Conservation (phyloP, 129 eudicot genomes). For the Tanacetum coccineum region DNA sequence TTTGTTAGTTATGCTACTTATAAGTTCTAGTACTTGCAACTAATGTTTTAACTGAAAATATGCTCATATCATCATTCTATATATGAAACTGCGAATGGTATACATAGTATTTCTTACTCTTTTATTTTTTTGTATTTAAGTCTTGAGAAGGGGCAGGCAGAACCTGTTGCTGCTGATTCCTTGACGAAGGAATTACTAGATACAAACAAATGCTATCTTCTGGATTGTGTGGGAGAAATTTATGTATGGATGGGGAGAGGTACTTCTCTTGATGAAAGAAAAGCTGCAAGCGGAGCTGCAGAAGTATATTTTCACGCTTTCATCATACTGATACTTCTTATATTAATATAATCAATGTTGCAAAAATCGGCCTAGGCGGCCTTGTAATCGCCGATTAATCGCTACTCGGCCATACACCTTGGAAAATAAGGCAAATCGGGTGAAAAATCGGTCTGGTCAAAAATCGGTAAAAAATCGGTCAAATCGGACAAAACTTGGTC, state of each 20-base stretch:
- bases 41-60: conserved; percentile 16
- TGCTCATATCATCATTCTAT: conserved; percentile 13
- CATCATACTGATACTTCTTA: not conserved
- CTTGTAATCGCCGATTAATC: too few relatives aligned
- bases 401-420: too few relatives aligned
- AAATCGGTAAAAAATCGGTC: too few relatives aligned
- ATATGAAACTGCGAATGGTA: conserved; percentile 1
- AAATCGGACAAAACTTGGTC: too few relatives aligned
- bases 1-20: conserved; percentile 9
- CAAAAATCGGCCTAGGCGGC: too few relatives aligned
- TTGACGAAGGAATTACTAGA: conserved; percentile 57
- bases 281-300: conserved; percentile 68
- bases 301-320: conserved; percentile 38
- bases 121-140: conserved; percentile 29
- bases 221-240: conserved; percentile 55
- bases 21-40: conserved; percentile 3
- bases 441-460: too few relatives aligned
- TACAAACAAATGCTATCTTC: conserved; percentile 50
- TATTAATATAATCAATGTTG: too few relatives aligned
- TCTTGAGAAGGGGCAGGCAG: conserved; percentile 62
- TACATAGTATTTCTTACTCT: not conserved
- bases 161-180: conserved; percentile 40
- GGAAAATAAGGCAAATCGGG: too few relatives aligned
- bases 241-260: conserved; percentile 79
- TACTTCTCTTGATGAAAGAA: conserved; percentile 64